phyloP scores from a whole-genome alignment of 495 filamentous ascomycete genomes.

The Aspergillus sclerotioniger region DNA sequence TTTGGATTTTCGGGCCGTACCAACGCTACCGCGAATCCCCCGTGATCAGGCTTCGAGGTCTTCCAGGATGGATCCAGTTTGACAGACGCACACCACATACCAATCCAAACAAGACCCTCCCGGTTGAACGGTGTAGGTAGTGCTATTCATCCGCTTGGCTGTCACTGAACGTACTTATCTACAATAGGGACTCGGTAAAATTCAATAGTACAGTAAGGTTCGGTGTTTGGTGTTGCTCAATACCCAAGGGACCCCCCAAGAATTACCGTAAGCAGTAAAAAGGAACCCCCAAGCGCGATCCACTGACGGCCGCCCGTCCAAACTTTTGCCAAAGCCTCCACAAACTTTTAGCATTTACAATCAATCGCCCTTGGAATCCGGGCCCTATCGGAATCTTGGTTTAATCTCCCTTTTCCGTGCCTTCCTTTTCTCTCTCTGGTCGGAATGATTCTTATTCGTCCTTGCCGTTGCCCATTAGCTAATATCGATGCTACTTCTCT shows the following conservation, averaged over 20 bases:
- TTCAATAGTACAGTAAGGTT: neutral
- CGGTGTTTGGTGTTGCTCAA: neutral
- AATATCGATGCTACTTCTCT: neutral
- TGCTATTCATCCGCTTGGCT: neutral
- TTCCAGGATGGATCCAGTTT: neutral
- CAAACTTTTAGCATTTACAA: slow-evolving; percentile 2
- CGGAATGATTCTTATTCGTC: neutral
- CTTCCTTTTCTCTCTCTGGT: neutral
- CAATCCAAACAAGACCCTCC: no score
- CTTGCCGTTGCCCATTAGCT: neutral
- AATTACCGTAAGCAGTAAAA: neutral
- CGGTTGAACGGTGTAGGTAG: no score
- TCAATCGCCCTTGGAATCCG: neutral
- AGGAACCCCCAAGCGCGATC: slow-evolving; percentile 7
- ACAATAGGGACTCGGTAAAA: neutral
- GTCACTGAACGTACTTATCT: neutral
- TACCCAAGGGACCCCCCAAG: neutral
- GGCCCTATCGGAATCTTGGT: slow-evolving; percentile 11
- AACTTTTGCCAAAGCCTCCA: slow-evolving; percentile 9
- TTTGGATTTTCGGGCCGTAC: neutral
- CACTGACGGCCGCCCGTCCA: slow-evolving; percentile 5
- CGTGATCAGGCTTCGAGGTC: neutral
- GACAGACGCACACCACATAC: no score
- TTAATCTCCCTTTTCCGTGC: slow-evolving; percentile 2
- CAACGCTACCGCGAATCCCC: neutral